Percentiles rank a stretch among this genome's conserved stretches.
Evolutionary conservation across 768 basidiomycete genomes (phyloP).

Genomic region (Kwoniella sp.): DNA sequence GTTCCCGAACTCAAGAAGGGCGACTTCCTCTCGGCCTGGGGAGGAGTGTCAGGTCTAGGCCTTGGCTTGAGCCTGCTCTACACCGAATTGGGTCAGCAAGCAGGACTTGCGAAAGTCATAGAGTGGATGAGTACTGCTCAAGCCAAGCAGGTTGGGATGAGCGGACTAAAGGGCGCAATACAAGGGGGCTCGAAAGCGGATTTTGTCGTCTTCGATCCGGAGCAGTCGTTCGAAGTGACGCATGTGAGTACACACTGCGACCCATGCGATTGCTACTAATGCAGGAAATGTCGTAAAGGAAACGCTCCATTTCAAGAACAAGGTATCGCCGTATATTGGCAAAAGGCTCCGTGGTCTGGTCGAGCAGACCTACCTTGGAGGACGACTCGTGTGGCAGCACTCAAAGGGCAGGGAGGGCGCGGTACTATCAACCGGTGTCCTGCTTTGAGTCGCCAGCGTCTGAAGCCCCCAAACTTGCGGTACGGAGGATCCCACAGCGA

Average conservation of each 20-base stretch:
- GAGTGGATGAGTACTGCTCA: constrained; percentile 71
- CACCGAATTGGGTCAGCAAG: constrained; percentile 59
- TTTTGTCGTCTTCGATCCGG: constrained; percentile 76
- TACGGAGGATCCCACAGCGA: no score
- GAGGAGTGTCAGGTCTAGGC: constrained; percentile 86
- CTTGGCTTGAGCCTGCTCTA: constrained; percentile 82
- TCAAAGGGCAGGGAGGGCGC: constrained; percentile 3
- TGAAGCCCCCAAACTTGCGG: no score
- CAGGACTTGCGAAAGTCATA: constrained; percentile 59
- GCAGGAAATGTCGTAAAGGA: no score
- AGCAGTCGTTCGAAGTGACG: constrained; percentile 49
- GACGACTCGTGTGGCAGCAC: constrained; percentile 59
- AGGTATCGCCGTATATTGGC: constrained; percentile 84
- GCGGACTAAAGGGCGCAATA: constrained; percentile 66
- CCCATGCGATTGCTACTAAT: no score
- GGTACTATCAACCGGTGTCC: neutral
- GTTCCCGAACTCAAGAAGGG: constrained; percentile 70
- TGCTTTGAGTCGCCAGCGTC: no score
- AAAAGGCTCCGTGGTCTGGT: constrained; percentile 66
- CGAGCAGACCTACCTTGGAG: constrained; percentile 73
- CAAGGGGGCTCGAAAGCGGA: constrained; percentile 76
- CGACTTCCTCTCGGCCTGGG: constrained; percentile 85
- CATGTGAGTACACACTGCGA: constrained; percentile 7
- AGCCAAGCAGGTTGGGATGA: constrained; percentile 74
- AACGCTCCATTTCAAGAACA: constrained; percentile 82